These are phyloP conservation scores for Artomyces pyxidatus DNA, from an alignment of 768 basidiomycete species.

Conservation along the genomic window DNA sequence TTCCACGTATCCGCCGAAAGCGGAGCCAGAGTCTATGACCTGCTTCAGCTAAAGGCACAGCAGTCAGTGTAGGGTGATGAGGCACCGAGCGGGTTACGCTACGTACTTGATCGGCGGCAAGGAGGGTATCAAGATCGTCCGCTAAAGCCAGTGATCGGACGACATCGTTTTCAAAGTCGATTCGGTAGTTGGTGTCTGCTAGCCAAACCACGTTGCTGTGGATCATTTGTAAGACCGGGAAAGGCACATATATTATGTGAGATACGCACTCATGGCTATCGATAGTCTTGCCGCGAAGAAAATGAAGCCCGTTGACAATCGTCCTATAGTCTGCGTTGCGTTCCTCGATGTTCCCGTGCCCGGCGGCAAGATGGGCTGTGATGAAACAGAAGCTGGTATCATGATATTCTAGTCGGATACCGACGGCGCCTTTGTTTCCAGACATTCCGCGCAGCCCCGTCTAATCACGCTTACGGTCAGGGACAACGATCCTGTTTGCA, in stretches of 20 bases:
- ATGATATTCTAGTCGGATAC: slow-evolving; percentile 84
- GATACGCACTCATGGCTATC: slow-evolving; percentile 75
- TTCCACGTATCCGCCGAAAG: slow-evolving; percentile 81
- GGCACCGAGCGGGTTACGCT: background rate
- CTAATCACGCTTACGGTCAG: slow-evolving; percentile 27
- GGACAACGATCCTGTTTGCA: background rate
- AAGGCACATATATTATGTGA: background rate
- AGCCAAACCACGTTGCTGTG: slow-evolving; percentile 86
- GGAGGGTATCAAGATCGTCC: slow-evolving; percentile 63
- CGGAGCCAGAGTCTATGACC: slow-evolving; percentile 63
- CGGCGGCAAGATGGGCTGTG: slow-evolving; percentile 95
- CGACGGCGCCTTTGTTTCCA: slow-evolving; percentile 95
- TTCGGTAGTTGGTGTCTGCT: slow-evolving; percentile 93
- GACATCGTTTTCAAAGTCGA: slow-evolving; percentile 76
- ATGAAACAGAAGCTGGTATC: slow-evolving; percentile 93
- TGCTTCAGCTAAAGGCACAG: slow-evolving; percentile 48
- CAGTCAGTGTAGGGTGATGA: background rate
- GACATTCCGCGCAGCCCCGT: slow-evolving; percentile 91
- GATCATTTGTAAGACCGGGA: background rate
- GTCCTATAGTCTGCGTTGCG: slow-evolving; percentile 90
- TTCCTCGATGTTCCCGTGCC: slow-evolving; percentile 83
- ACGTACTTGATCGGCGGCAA: slow-evolving; percentile 81
- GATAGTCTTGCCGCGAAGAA: slow-evolving; percentile 84
- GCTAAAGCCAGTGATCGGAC: slow-evolving; percentile 59
- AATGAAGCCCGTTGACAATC: slow-evolving; percentile 76